Evolutionary conservation across 768 basidiomycete species (phyloP), one percentile per base, ranked within the genome.

Genomic region (Agrocybe chaxingu): DNA sequence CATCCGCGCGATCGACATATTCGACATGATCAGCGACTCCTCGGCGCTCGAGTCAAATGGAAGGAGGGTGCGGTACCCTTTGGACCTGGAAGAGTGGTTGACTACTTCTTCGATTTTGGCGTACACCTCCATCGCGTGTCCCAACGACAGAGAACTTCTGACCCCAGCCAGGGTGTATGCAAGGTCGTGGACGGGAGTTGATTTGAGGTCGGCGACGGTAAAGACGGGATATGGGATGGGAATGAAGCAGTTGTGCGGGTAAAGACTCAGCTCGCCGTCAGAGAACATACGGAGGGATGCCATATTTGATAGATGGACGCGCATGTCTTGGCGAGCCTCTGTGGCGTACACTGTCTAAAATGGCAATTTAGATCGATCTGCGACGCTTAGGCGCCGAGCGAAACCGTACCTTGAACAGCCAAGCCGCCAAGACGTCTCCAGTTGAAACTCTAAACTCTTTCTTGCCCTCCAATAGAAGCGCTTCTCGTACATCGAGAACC

Each of bases 351-450:
- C 56, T 11, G 64, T 62, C 70, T 69, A 31, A 0, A 34, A 45
- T 1, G 18, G 45, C n/a, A 24, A 9, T 37, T 1, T 32, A 46
- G 33, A 13, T 10, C 5, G 9, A 7, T 46, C 13, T 12, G 30
- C 33, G 3, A 32, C n/a, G n/a, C n/a, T 7, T 12, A 30, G 16
- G 35, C 19, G 38, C 37, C 13, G 33, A 24, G 3, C 2, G 24
- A 2, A 24, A 4, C 4, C 12, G 35, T 40, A 72, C 72, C 64
- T 75, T 73, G 51, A 68, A 50, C 10, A 71, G 36, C 71, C 72
- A 75, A 3, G 72, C 71, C 5, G 66, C 64, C 19, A 75, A 60
- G 30, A 73, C 61, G 51, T 73, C 72, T 1, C 72, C 71, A 0
- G 70, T 70, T 8, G 66, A 62, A 18, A 65, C 57, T 13, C 52